phyloP scores from a whole-genome alignment of 2,329 filamentous ascomycete genomes.

The Microdochium nivale region DNA sequence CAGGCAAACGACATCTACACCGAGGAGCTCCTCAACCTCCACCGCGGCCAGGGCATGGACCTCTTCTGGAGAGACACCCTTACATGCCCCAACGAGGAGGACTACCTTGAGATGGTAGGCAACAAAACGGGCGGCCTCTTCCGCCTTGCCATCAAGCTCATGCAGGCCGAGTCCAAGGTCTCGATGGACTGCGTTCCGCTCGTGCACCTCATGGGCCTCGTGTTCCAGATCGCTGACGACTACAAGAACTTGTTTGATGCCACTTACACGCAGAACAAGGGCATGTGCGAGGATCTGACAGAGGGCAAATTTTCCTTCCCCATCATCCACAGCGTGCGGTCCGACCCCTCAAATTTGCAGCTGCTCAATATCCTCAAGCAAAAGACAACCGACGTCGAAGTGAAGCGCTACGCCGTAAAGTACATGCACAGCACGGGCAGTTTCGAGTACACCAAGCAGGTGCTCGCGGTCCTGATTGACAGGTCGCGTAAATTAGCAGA shows the following conservation, averaged over 20 bases:
- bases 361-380: constrained; percentile 90
- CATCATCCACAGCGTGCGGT: constrained; percentile 84
- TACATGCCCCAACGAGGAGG: constrained; percentile 75
- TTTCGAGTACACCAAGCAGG: constrained; percentile 74
- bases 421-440: constrained; percentile 90
- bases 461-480: constrained; percentile 54
- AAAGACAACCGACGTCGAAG: constrained; percentile 75
- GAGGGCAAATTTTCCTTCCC: constrained; percentile 97
- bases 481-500: constrained; percentile 56
- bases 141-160: constrained; percentile 74
- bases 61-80: constrained; percentile 82
- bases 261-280: constrained; percentile 84
- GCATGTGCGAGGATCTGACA: constrained; percentile 88
- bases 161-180: constrained; percentile 63
- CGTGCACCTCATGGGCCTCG: constrained; percentile 74
- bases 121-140: constrained; percentile 89
- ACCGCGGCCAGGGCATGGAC: constrained; percentile 85
- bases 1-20: constrained; percentile 63
- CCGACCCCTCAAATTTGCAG: constrained; percentile 64
- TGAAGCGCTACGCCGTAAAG: constrained; percentile 82
- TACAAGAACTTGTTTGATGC: constrained; percentile 75
- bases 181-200: constrained; percentile 69
- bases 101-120: constrained; percentile 89
- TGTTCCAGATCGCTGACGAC: constrained; percentile 90
- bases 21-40: constrained; percentile 76